A percentile compares a stretch with the other conserved stretches of the same genome.
These are phyloP conservation scores for Crassisporium funariophilum DNA, from an alignment of 768 basidiomycete species.

Conservation along the genomic window DNA sequence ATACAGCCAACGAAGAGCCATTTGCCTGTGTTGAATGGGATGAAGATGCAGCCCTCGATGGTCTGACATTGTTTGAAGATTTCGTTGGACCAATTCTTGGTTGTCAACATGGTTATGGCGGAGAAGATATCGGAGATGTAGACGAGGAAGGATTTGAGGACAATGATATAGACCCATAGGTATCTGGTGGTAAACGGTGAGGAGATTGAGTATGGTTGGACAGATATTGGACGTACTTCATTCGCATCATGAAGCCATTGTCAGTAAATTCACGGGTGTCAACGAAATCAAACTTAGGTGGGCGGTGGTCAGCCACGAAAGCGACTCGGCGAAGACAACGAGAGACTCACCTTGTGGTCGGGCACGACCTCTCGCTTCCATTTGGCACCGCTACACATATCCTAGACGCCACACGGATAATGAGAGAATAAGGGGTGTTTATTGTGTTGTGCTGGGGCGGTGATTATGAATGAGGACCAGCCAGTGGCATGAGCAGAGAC, in stretches of 20 bases:
- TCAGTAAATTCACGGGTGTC: constrained; percentile 92
- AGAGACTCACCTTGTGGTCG: constrained; percentile 85
- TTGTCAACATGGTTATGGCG: constrained; percentile 93
- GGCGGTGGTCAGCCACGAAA: constrained; percentile 23
- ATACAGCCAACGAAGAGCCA: constrained; percentile 99
- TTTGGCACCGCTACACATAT: constrained; percentile 69
- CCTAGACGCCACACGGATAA: constrained; percentile 29
- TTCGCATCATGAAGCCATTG: constrained; percentile 81
- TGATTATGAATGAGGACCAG: constrained; percentile 42
- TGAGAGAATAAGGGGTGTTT: constrained; percentile 20
- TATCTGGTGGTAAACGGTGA: constrained; percentile 55
- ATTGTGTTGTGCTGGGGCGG: constrained; percentile 21
- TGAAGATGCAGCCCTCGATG: constrained; percentile 73
- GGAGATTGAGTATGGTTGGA: background rate
- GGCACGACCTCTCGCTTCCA: constrained; percentile 98
- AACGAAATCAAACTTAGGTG: constrained; percentile 88
- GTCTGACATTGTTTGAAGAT: constrained; percentile 78
- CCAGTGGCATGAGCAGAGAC: constrained; percentile 49
- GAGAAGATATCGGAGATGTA: constrained; percentile 98
- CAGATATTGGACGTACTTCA: constrained; percentile 59
- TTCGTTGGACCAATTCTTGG: constrained; percentile 86
- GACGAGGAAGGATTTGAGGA: constrained; percentile 95
- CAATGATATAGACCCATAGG: constrained; percentile 88
- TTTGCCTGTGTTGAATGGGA: constrained; percentile 86
- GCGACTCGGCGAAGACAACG: background rate